Percentiles rank a stretch among this genome's conserved stretches.
These are phyloP conservation scores for Hamigera avellanea DNA, from an alignment of 495 filamentous ascomycete genomes.

Conservation along the genomic window DNA sequence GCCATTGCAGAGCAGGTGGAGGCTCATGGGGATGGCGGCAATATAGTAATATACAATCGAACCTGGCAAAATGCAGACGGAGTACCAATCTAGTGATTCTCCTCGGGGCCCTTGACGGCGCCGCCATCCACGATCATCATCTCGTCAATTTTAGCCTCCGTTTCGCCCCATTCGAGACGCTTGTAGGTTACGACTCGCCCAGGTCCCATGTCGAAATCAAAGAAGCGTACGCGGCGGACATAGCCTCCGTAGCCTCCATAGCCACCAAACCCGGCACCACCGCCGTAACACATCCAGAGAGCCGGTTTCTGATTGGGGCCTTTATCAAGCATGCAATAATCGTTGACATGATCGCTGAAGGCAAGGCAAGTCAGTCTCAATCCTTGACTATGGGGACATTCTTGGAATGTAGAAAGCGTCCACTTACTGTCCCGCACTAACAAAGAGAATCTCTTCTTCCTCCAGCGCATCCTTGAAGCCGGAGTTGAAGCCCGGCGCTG, in stretches of 20 bases:
- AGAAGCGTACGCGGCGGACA: conserved; percentile 73
- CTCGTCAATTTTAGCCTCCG: conserved; percentile 62
- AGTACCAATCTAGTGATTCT: no score
- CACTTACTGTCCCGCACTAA: conserved; percentile 82
- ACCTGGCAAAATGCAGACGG: no score
- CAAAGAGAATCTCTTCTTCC: conserved; percentile 71
- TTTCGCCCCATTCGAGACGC: conserved; percentile 72
- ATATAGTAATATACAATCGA: no score
- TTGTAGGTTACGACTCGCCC: conserved; percentile 86
- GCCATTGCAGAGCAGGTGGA: no score
- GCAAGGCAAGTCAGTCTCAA: conserved; percentile 1
- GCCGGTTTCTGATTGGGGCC: conserved; percentile 41
- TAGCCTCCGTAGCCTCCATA: conserved; percentile 86
- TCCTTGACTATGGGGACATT: conserved; percentile 5
- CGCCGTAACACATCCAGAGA: conserved; percentile 98
- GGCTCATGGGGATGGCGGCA: no score
- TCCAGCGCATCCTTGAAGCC: conserved; percentile 79
- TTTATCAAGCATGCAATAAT: conserved; percentile 70
- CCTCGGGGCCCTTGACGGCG: conserved; percentile 30
- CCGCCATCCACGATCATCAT: conserved; percentile 82
- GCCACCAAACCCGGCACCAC: conserved; percentile 79
- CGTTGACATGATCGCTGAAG: conserved; percentile 80
- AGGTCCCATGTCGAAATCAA: conserved; percentile 84
- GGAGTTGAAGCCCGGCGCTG: conserved; percentile 79
- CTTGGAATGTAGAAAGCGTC: background rate